Evolutionary conservation across 2,329 filamentous ascomycete genomes (phyloP).

Genomic region (Exophiala lecanii-corni): DNA sequence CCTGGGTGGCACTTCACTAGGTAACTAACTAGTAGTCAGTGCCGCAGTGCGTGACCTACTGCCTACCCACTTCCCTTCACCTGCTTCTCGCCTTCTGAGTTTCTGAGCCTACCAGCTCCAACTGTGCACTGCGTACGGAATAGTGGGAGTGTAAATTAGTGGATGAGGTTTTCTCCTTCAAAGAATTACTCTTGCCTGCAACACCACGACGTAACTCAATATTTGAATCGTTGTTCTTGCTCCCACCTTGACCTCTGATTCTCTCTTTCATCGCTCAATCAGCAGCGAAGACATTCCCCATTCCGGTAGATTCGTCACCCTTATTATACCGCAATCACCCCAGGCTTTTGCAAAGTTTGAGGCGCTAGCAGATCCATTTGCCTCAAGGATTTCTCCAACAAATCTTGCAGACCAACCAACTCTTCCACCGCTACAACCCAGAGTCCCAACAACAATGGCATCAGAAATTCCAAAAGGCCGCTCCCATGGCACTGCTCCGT

Average conservation of each 20-base stretch:
- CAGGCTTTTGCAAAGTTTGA: slow-evolving; percentile 59
- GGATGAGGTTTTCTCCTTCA: background rate
- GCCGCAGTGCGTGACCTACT: no score
- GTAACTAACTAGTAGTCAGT: no score
- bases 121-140: no score
- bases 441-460: slow-evolving; percentile 10
- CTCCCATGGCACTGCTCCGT: slow-evolving; percentile 14
- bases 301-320: background rate
- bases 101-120: no score
- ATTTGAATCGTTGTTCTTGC: background rate
- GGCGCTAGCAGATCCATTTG: background rate
- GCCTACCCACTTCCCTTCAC: no score
- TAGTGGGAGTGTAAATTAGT: background rate
- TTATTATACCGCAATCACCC: slow-evolving; percentile 29
- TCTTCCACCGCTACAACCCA: slow-evolving; percentile 2
- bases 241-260: background rate
- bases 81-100: no score
- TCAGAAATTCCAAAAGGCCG: slow-evolving; percentile 17
- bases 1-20: no score
- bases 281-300: background rate
- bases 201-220: background rate
- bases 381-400: slow-evolving; percentile 50
- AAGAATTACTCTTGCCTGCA: background rate
- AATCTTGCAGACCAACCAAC: slow-evolving; percentile 8
- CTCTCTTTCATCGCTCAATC: background rate